Conservation (phyloP, 192 early-diverging fungal species). For the Podila epigama region DNA sequence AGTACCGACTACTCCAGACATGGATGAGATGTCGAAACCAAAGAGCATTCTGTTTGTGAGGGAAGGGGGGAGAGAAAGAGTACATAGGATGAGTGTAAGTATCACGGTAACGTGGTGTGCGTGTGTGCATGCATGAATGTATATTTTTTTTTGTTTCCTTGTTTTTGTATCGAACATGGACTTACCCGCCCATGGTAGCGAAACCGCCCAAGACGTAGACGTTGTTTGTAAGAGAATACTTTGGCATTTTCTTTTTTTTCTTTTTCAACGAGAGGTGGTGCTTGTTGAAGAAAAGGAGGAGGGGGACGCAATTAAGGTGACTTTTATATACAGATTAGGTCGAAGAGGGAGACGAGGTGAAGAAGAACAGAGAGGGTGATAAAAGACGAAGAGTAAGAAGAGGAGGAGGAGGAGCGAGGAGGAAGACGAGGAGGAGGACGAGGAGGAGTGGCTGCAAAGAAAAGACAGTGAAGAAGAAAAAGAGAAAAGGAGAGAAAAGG, state of each 20-base stretch:
- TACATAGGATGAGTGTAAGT: background rate
- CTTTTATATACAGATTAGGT: too few relatives aligned
- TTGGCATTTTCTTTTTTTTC: background rate
- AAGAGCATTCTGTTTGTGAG: constrained; percentile 55
- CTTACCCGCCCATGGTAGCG: constrained; percentile 59
- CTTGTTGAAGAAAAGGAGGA: too few relatives aligned
- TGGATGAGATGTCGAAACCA: constrained; percentile 64
- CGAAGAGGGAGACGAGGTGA: background rate
- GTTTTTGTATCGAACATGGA: too few relatives aligned
- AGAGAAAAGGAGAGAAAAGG: background rate
- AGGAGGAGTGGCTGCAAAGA: constrained; percentile 15
- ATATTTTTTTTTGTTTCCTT: too few relatives aligned
- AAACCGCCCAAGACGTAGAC: constrained; percentile 53
- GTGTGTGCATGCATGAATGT: background rate
- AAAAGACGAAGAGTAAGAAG: background rate
- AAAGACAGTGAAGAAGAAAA: constrained; percentile 18
- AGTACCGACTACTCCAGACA: constrained; percentile 59
- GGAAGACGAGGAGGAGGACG: background rate
- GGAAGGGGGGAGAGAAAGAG: background rate
- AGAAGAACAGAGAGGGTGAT: background rate
- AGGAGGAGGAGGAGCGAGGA: background rate
- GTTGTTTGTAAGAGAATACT: constrained; percentile 40
- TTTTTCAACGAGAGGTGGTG: too few relatives aligned
- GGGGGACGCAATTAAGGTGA: too few relatives aligned
- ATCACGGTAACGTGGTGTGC: too few relatives aligned